Evolutionary conservation across 2,329 filamentous ascomycete genomes (phyloP).

Genomic region (Cladosporium austrohemisphaericum): DNA sequence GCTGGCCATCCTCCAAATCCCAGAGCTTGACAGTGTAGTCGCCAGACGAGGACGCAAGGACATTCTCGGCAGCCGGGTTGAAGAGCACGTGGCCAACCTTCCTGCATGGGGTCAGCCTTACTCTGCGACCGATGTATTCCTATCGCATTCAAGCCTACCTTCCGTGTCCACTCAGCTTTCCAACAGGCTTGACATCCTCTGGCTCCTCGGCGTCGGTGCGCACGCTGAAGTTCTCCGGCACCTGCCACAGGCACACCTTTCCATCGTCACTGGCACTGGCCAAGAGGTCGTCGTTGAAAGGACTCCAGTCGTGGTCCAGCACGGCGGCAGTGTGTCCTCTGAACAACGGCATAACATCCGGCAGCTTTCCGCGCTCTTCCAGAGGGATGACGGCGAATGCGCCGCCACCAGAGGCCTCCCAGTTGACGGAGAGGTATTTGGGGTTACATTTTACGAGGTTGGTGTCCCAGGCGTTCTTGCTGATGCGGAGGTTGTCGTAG

Average conservation of each 20-base stretch:
- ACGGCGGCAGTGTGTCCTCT: slow-evolving; percentile 93
- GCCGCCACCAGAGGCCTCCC: slow-evolving; percentile 92
- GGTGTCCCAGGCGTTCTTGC: slow-evolving; percentile 98
- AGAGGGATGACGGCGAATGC: slow-evolving; percentile 95
- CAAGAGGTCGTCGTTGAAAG: slow-evolving; percentile 90
- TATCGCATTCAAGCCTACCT: slow-evolving; percentile 52
- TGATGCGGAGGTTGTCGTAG: slow-evolving; percentile 97
- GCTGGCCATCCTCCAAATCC: slow-evolving; percentile 78
- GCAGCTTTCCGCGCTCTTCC: slow-evolving; percentile 82
- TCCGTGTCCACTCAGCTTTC: slow-evolving; percentile 80
- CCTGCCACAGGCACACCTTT: slow-evolving; percentile 95
- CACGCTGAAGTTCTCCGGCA: slow-evolving; percentile 81
- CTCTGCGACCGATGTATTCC: neutral
- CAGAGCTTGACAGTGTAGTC: slow-evolving; percentile 94
- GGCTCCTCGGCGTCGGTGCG: slow-evolving; percentile 49
- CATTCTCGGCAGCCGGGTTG: slow-evolving; percentile 92
- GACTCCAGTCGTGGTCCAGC: slow-evolving; percentile 97
- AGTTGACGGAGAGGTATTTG: slow-evolving; percentile 94
- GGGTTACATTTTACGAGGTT: slow-evolving; percentile 98
- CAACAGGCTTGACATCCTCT: slow-evolving; percentile 40
- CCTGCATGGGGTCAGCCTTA: slow-evolving; percentile 47
- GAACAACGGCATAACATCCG: slow-evolving; percentile 90
- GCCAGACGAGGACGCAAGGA: slow-evolving; percentile 90
- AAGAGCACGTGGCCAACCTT: slow-evolving; percentile 98
- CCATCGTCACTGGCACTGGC: slow-evolving; percentile 94